Evolutionary conservation across 2,329 filamentous ascomycete species (phyloP).

Genomic region (Penicillium sp.): DNA sequence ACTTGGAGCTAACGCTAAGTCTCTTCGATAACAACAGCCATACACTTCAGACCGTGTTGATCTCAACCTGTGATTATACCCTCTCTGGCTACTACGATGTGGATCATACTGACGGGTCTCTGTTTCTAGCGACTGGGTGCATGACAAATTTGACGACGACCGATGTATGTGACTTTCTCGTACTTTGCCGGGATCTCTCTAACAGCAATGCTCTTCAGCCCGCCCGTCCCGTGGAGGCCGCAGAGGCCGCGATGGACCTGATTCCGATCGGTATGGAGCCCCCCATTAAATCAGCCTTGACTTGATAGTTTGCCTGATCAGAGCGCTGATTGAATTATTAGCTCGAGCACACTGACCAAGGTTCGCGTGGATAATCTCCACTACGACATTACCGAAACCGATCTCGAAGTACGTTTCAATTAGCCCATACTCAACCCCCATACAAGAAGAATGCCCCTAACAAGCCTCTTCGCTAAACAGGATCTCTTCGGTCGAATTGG

Average conservation of each 20-base stretch:
- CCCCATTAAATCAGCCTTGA: not conserved
- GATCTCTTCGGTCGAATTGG: slow-evolving; percentile 80
- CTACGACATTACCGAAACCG: slow-evolving; percentile 83
- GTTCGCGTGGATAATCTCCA: slow-evolving; percentile 86
- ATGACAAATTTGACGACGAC: slow-evolving; percentile 82
- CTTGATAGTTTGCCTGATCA: not conserved
- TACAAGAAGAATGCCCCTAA: not conserved
- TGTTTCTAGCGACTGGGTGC: slow-evolving; percentile 79
- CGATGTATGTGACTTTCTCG: slow-evolving; percentile 46
- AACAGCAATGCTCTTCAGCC: slow-evolving; percentile 29
- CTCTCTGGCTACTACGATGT: not conserved
- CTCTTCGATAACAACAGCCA: slow-evolving; percentile 43
- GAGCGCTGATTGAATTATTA: slow-evolving; percentile 33
- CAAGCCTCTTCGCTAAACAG: slow-evolving; percentile 46
- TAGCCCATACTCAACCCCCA: not conserved
- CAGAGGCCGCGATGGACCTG: slow-evolving; percentile 40
- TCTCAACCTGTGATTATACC: slow-evolving; percentile 44
- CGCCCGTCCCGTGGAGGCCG: slow-evolving; percentile 47
- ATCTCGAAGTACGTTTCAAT: slow-evolving; percentile 66
- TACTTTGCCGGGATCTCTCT: slow-evolving; percentile 18
- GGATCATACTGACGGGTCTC: slow-evolving; percentile 10
- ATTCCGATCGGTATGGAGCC: slow-evolving; percentile 37
- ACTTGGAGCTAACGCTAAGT: slow-evolving; percentile 48
- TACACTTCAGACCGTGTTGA: slow-evolving; percentile 48
- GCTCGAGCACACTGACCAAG: slow-evolving; percentile 63